These are phyloP conservation scores for Trebouxiophyceae sp. DNA, from an alignment of 163 green algal species.

Conservation along the genomic window DNA sequence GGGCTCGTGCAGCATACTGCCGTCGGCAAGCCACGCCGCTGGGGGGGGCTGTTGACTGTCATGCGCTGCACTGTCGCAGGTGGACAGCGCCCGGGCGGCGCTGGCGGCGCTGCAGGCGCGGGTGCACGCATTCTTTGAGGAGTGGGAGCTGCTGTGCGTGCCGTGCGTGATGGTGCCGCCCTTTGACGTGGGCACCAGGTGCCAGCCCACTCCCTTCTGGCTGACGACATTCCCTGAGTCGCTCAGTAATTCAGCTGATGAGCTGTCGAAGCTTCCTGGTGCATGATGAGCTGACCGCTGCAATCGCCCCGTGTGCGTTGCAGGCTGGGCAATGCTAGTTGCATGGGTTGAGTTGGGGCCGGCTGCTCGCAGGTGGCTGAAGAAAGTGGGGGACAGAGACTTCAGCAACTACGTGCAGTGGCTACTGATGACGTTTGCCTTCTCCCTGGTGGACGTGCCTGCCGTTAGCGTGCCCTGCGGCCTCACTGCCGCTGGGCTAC, in stretches of 20 bases:
- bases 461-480: conserved; percentile 17
- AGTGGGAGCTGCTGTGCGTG: conserved; percentile 25
- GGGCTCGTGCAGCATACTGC: too few species aligned
- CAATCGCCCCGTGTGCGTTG: too few species aligned
- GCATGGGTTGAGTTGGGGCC: too few species aligned
- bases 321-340: too few species aligned
- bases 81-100: background rate
- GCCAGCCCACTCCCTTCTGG: background rate
- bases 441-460: conserved; percentile 17
- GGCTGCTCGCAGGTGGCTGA: conserved; percentile 25
- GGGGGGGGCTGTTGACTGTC: too few species aligned
- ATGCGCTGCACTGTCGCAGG: conserved; percentile 3
- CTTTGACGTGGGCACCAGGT: conserved; percentile 28
- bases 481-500: conserved; percentile 14
- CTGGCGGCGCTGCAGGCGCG: background rate
- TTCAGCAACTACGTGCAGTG: conserved; percentile 41
- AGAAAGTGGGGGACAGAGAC: conserved; percentile 14
- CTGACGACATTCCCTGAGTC: too few species aligned
- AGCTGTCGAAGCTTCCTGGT: too few species aligned
- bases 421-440: conserved; percentile 26
- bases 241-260: too few species aligned
- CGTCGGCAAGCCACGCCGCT: too few species aligned
- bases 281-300: too few species aligned
- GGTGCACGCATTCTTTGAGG: conserved; percentile 21
- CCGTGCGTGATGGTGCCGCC: conserved; percentile 31